These are phyloP conservation scores for Botryotinia calthae DNA, from an alignment of 2,329 filamentous ascomycete species.

Conservation along the genomic window DNA sequence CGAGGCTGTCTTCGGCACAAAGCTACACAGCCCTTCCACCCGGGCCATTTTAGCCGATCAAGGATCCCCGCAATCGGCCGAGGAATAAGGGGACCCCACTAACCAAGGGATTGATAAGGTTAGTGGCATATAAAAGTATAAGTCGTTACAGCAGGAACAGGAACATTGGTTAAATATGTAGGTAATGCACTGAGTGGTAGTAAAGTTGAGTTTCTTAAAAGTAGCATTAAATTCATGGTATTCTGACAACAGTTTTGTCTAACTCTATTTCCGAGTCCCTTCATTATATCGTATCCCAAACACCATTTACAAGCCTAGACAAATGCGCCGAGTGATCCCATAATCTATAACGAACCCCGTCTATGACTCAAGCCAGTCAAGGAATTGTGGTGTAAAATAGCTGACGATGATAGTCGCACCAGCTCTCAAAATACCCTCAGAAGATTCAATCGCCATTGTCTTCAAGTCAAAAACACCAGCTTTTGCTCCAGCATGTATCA, in stretches of 20 bases:
- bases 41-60: conserved; percentile 5
- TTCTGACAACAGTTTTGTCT: conserved; percentile 18
- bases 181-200: neutral
- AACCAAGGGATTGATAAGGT: neutral
- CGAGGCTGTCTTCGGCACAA: conserved; percentile 6
- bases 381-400: conserved; percentile 86
- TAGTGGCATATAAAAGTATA: neutral
- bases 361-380: conserved; percentile 62
- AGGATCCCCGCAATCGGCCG: conserved; percentile 12
- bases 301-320: conserved; percentile 1
- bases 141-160: neutral
- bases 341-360: neutral
- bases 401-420: conserved; percentile 90
- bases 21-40: conserved; percentile 4
- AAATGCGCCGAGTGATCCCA: neutral
- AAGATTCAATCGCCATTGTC: conserved; percentile 91
- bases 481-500: conserved; percentile 95
- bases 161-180: neutral
- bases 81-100: conserved; percentile 3
- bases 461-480: conserved; percentile 95
- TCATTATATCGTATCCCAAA: conserved; percentile 17
- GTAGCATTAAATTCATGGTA: conserved; percentile 9
- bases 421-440: conserved; percentile 87
- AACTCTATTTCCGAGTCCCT: conserved; percentile 13
- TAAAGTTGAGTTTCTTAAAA: neutral